Base-by-base conservation (phyloP, 73 alveolate species). In the Paramecium octaurelia region DNA sequence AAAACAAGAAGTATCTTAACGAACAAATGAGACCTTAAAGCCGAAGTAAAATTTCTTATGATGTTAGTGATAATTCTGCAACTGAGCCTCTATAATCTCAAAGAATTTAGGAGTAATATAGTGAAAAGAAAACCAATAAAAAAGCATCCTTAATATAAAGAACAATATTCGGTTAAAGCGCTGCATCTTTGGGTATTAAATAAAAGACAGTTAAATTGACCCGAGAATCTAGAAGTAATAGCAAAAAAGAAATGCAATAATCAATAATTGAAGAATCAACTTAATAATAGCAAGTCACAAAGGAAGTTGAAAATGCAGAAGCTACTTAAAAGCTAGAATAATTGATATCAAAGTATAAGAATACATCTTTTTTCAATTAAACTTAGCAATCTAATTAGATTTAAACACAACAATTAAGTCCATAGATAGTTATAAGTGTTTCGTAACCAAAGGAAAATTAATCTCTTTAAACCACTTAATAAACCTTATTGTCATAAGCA, bases 141-240 rank as follows among this genome's bases (percentile, higher is more conserved):
- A 80, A 80, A 46, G 24, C 70, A 42, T 43, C 91, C 6, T 48
- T 80, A 23, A 80, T 80, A 10, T 80, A 80, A 48, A 42, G 91
- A 80, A 80, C 91, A 2, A 44, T 80, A 23, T 42, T 80, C 10
- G 75, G 75, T 2, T 44, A 27, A 6, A 80, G 73, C 24, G 46
- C 91, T 10, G 42, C 88, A 11, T 31, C 58, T 24, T 80, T 80
- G n/a, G 75, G 70, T 20, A 80, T 80, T 8, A 80, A 80, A 80
- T 80, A 80, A 35, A 80, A 80, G 44, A 80, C 91, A n/a, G 91
- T 80, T 9, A 80, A 80, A 46, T 46, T 80, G 2, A 80, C 91
- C 2, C 44, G 73, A 46, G 76, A 80, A 38, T 44, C 76, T 20
- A 80, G 91, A 80, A 80, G 73, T 48, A 24, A 59, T 24, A 80